A percentile compares a stretch with the other conserved stretches of the same genome.
phyloP scores from a whole-genome alignment of 1,284 basidiomycete genomes.

The Cryptococcus maquisensis region DNA sequence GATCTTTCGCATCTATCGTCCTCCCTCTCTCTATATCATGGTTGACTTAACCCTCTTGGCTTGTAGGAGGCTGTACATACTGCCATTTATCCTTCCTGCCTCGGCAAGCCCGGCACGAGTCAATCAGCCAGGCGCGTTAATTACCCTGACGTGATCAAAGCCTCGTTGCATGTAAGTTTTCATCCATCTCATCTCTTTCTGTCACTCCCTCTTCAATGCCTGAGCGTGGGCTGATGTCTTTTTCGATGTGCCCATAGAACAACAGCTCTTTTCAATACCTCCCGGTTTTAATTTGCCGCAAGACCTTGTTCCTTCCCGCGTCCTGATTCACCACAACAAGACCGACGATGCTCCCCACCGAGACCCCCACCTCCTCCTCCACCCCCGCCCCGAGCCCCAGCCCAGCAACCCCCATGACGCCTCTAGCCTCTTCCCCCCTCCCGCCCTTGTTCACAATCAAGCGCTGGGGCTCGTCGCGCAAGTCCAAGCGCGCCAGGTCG shows the following conservation, averaged over 20 bases:
- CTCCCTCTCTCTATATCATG: background rate
- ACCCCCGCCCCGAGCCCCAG: background rate
- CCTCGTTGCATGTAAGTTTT: no score
- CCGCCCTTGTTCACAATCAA: background rate
- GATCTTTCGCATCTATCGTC: background rate
- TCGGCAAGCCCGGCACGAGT: no score
- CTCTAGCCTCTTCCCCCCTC: background rate
- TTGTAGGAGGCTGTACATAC: no score
- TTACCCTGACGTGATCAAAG: no score
- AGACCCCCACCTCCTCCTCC: background rate
- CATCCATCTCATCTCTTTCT: background rate
- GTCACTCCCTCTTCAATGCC: background rate
- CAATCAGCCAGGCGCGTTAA: no score
- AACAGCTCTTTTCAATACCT: no score
- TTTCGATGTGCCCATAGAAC: no score
- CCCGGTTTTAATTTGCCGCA: background rate
- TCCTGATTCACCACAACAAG: background rate
- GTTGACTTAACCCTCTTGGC: no score
- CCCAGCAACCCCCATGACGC: background rate
- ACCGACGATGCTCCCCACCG: background rate
- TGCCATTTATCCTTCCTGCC: no score
- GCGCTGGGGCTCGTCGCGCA: background rate
- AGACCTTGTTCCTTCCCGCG: background rate
- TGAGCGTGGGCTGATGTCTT: background rate
- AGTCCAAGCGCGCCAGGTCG: background rate